These are phyloP conservation scores for Peterozyma xylosa DNA, from an alignment of 805 yeast genomes.

Conservation along the genomic window DNA sequence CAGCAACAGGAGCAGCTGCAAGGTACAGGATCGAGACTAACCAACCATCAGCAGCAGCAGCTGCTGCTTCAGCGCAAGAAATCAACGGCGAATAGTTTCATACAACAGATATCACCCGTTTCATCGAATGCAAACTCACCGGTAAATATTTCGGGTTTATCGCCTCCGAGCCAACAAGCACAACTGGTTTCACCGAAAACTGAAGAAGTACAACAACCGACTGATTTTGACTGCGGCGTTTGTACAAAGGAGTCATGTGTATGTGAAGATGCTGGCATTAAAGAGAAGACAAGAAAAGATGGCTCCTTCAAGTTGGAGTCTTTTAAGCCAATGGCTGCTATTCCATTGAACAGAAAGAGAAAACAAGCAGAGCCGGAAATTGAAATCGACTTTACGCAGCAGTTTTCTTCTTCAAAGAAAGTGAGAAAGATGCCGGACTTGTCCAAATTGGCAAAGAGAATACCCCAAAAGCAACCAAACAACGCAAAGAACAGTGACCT, in stretches of 20 bases:
- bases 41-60: slow-evolving; percentile 2
- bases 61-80: slow-evolving; percentile 6
- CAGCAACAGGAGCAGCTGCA: slow-evolving; percentile 7
- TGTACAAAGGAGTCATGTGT: slow-evolving; percentile 64
- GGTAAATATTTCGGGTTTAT: not conserved
- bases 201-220: too few relatives aligned
- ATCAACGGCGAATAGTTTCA: slow-evolving; percentile 4
- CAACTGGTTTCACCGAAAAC: slow-evolving; percentile 14
- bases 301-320: slow-evolving; percentile 6
- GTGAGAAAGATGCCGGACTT: slow-evolving; percentile 27
- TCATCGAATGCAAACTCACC: slow-evolving; percentile 41
- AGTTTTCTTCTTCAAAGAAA: slow-evolving; percentile 20
- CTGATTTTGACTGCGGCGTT: slow-evolving; percentile 42
- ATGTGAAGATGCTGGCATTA: slow-evolving; percentile 48
- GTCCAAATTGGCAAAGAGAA: slow-evolving; percentile 21
- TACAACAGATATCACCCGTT: slow-evolving; percentile 36
- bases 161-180: slow-evolving; percentile 4
- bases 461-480: slow-evolving; percentile 1
- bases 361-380: slow-evolving; percentile 13
- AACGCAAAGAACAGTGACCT: not conserved
- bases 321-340: slow-evolving; percentile 61
- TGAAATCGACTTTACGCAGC: slow-evolving; percentile 54
- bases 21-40: slow-evolving; percentile 6
- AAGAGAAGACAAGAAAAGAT: slow-evolving; percentile 13
- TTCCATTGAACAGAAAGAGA: slow-evolving; percentile 39